phyloP scores from a whole-genome alignment of 1,139 yeast genomes.

The Sugiyamaella xylanicola region DNA sequence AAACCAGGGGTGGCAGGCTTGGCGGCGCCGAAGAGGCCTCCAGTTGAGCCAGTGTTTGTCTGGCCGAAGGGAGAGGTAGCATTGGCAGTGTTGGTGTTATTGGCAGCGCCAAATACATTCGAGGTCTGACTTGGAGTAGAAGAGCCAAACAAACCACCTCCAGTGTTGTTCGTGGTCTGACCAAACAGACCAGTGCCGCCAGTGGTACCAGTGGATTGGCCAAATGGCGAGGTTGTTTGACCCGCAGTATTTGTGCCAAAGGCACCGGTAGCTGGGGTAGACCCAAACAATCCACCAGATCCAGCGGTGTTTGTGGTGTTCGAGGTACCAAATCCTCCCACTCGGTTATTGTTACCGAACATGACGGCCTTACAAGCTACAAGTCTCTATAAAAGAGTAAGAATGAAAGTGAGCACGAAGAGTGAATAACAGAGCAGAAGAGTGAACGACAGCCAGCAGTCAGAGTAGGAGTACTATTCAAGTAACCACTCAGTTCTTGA shows the following conservation, averaged over 20 bases:
- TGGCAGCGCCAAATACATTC: slow-evolving; percentile 28
- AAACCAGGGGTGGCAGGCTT: slow-evolving; percentile 31
- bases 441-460: no score
- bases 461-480: no score
- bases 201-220: slow-evolving; percentile 11
- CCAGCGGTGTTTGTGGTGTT: slow-evolving; percentile 29
- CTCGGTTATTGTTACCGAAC: slow-evolving; percentile 35
- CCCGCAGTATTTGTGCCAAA: slow-evolving; percentile 22
- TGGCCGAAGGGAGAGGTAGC: slow-evolving; percentile 36
- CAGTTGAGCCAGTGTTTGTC: slow-evolving; percentile 24
- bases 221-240: slow-evolving; percentile 29
- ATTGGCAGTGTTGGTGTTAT: slow-evolving; percentile 30
- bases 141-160: slow-evolving; percentile 44
- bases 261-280: slow-evolving; percentile 29
- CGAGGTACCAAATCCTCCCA: slow-evolving; percentile 41
- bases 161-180: slow-evolving; percentile 27
- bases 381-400: no score
- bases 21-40: slow-evolving; percentile 27
- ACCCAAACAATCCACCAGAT: slow-evolving; percentile 36
- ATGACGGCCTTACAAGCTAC: no score
- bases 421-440: no score
- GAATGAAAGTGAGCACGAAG: no score
- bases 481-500: no score
- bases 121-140: slow-evolving; percentile 23
- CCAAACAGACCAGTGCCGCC: slow-evolving; percentile 20